Conservation (phyloP, 768 basidiomycete species). For the Psilocybe subaeruginosa region DNA sequence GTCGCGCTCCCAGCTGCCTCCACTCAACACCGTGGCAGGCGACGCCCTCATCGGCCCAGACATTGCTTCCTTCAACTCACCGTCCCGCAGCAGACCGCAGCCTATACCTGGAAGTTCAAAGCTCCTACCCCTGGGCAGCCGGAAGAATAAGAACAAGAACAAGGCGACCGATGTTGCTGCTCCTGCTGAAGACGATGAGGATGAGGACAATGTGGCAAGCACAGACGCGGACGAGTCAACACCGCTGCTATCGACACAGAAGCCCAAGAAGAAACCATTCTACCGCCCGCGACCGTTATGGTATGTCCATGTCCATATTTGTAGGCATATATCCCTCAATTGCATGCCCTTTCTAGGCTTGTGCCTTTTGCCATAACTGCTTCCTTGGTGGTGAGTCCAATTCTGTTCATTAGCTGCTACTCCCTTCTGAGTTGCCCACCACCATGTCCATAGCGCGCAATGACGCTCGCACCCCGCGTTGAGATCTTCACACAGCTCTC, state of each 20-base stretch:
- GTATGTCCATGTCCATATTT: constrained; percentile 26
- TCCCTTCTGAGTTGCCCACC: constrained; percentile 10
- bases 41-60: constrained; percentile 20
- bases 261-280: constrained; percentile 45
- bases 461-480: constrained; percentile 82
- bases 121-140: neutral
- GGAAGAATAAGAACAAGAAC: neutral
- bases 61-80: neutral
- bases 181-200: neutral
- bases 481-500: constrained; percentile 82
- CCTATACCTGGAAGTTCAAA: neutral
- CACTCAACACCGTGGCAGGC: constrained; percentile 17
- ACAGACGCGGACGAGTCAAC: constrained; percentile 16
- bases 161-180: neutral
- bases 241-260: constrained; percentile 13
- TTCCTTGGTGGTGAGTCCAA: constrained; percentile 62
- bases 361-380: constrained; percentile 75
- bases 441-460: constrained; percentile 62
- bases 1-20: constrained; percentile 6
- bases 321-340: constrained; percentile 13
- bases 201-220: neutral
- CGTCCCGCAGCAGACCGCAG: neutral
- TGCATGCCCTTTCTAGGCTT: constrained; percentile 49
- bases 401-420: neutral
- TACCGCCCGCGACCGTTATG: constrained; percentile 56